These are phyloP conservation scores for Fusarium subtropicale DNA, from an alignment of 2,329 filamentous ascomycete species.

Conservation along the genomic window DNA sequence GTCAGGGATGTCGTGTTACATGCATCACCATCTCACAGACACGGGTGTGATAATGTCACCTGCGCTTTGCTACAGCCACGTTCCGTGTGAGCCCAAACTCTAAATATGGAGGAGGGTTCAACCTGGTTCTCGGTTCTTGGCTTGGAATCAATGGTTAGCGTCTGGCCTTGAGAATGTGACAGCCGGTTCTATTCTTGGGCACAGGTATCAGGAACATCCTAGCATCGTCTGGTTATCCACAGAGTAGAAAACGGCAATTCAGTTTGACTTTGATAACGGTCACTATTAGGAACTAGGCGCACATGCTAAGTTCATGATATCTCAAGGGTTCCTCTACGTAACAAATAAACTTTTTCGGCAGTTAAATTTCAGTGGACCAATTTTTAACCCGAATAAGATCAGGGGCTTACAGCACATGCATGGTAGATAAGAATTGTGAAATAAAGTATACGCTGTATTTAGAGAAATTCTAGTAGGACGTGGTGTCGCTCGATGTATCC, in stretches of 20 bases:
- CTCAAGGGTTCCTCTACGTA: not conserved
- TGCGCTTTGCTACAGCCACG: not conserved
- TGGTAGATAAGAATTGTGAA: not conserved
- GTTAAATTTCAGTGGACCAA: not conserved
- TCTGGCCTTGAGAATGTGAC: not conserved
- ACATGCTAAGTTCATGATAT: not conserved
- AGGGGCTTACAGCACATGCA: not conserved
- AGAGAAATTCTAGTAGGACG: conserved; percentile 12
- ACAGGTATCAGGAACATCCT: not conserved
- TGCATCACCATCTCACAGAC: not conserved
- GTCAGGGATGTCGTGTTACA: not conserved
- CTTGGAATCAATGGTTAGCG: not conserved
- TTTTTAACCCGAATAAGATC: not conserved
- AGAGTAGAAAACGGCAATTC: too few species aligned
- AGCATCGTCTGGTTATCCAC: too few species aligned
- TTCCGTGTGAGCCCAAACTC: conserved; percentile 2
- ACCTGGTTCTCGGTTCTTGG: not conserved
- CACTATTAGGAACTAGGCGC: not conserved
- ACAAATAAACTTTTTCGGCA: conserved; percentile 3
- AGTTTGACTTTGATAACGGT: not conserved
- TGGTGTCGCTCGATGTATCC: conserved; percentile 1
- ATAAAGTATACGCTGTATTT: not conserved
- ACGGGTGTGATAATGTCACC: conserved; percentile 7
- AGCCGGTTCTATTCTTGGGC: not conserved
- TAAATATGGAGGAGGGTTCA: not conserved